Evolutionary conservation across 208 protist genomes (phyloP).

Genomic region (Angomonas desouzai): DNA sequence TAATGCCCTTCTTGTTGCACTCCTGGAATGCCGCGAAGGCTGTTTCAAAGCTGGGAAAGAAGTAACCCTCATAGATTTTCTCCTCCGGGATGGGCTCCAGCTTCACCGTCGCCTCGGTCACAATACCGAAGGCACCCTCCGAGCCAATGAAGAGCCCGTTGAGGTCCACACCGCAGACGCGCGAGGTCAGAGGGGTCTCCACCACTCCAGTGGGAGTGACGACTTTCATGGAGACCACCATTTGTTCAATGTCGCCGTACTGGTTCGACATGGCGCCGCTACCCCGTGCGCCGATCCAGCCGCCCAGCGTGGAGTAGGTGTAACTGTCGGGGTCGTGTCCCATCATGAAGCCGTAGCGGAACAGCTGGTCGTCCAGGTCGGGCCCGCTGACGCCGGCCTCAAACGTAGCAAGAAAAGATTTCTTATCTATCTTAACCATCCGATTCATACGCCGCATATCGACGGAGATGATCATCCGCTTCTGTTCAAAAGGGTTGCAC

Average conservation of each 20-base stretch:
- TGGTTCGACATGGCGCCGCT: slow-evolving; percentile 95
- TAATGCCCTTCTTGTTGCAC: slow-evolving; percentile 79
- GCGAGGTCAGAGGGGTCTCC: slow-evolving; percentile 73
- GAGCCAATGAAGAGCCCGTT: slow-evolving; percentile 91
- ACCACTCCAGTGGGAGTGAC: slow-evolving; percentile 90
- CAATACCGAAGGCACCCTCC: slow-evolving; percentile 92
- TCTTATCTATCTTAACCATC: slow-evolving; percentile 85
- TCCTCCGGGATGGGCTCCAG: slow-evolving; percentile 83
- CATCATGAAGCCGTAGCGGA: slow-evolving; percentile 85
- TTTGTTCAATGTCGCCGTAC: slow-evolving; percentile 94
- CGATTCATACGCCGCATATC: slow-evolving; percentile 92
- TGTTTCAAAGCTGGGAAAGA: slow-evolving; percentile 86
- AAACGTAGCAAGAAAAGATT: slow-evolving; percentile 82
- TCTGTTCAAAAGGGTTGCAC: slow-evolving; percentile 77
- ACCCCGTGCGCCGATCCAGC: slow-evolving; percentile 93
- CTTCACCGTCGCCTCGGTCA: slow-evolving; percentile 91
- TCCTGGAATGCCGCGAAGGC: slow-evolving; percentile 79
- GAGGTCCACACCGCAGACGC: slow-evolving; percentile 85
- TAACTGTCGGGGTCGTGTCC: slow-evolving; percentile 94
- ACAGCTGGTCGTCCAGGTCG: slow-evolving; percentile 85
- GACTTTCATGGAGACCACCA: slow-evolving; percentile 90
- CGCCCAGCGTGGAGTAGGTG: slow-evolving; percentile 91
- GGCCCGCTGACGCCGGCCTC: slow-evolving; percentile 89
- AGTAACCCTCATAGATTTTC: slow-evolving; percentile 83
- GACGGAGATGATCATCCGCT: slow-evolving; percentile 90